Evolutionary conservation across 495 filamentous ascomycete species (phyloP).

Genomic region (Talaromyces trachyspermus): DNA sequence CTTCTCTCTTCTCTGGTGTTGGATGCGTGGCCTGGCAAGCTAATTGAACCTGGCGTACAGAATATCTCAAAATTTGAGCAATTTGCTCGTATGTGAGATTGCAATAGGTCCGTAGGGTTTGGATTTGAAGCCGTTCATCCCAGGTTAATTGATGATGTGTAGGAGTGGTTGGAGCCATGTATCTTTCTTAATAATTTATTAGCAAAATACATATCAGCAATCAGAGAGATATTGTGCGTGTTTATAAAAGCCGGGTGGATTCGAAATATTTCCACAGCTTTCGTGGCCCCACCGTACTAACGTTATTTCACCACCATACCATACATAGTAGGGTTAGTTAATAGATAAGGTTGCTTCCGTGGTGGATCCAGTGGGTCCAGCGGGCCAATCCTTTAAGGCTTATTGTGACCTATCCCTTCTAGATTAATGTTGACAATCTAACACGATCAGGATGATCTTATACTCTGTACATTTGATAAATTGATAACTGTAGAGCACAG

Average conservation of each 20-base stretch:
- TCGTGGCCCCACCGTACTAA: background rate
- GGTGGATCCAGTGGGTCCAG: too few relatives aligned
- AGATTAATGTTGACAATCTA: too few relatives aligned
- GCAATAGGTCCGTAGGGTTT: background rate
- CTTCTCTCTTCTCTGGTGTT: background rate
- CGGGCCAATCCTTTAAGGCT: too few relatives aligned
- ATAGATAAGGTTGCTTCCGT: too few relatives aligned
- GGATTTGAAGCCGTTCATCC: background rate
- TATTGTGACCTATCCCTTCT: too few relatives aligned
- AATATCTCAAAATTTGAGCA: background rate
- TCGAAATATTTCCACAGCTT: background rate
- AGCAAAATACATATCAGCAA: background rate
- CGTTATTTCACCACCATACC: background rate
- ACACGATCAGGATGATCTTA: too few relatives aligned
- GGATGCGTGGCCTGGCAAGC: background rate
- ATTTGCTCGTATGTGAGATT: background rate
- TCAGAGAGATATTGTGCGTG: background rate
- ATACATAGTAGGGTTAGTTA: background rate
- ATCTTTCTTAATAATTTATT: background rate
- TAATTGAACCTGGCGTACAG: background rate
- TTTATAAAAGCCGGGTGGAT: background rate
- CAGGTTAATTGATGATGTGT: background rate
- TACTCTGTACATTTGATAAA: too few relatives aligned
- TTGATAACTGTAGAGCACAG: too few relatives aligned
- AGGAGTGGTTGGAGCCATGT: background rate